A percentile compares a stretch with the other conserved stretches of the same genome.
phyloP scores from a whole-genome alignment of 495 filamentous ascomycete species.

The Tetracladium marchalianum region DNA sequence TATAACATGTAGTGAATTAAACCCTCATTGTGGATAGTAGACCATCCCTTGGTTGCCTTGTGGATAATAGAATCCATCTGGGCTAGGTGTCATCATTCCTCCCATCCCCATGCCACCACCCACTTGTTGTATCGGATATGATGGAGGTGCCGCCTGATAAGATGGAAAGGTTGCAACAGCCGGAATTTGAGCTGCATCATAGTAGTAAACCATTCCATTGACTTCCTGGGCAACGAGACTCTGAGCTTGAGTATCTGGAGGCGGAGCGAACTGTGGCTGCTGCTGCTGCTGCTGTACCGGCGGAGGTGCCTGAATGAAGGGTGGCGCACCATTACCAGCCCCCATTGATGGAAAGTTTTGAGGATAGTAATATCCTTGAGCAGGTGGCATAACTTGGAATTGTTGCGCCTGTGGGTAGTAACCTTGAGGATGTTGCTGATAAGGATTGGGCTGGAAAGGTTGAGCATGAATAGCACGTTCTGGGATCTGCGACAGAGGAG shows the following conservation, averaged over 20 bases:
- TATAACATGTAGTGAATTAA: constrained; percentile 12
- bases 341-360: constrained; percentile 43
- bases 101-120: constrained; percentile 60
- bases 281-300: constrained; percentile 33
- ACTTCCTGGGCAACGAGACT: constrained; percentile 83
- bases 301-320: constrained; percentile 48
- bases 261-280: constrained; percentile 29
- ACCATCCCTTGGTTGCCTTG: constrained; percentile 50
- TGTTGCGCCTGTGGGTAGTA: constrained; percentile 46
- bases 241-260: constrained; percentile 34
- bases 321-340: constrained; percentile 33
- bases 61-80: constrained; percentile 65
- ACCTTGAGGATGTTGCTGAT: constrained; percentile 33
- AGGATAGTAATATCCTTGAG: constrained; percentile 43
- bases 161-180: constrained; percentile 40
- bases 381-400: constrained; percentile 38
- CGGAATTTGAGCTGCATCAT: constrained; percentile 61
- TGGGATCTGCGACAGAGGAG: constrained; percentile 87
- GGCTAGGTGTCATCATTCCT: constrained; percentile 68
- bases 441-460: constrained; percentile 75
- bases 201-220: constrained; percentile 94
- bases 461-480: constrained; percentile 89
- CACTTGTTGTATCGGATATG: constrained; percentile 27
- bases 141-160: constrained; percentile 36
- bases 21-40: constrained; percentile 51